Percentiles rank a stretch among this genome's conserved stretches.
Conservation (phyloP, 2,329 filamentous ascomycete genomes). For the Alternaria angustiovoidea region DNA sequence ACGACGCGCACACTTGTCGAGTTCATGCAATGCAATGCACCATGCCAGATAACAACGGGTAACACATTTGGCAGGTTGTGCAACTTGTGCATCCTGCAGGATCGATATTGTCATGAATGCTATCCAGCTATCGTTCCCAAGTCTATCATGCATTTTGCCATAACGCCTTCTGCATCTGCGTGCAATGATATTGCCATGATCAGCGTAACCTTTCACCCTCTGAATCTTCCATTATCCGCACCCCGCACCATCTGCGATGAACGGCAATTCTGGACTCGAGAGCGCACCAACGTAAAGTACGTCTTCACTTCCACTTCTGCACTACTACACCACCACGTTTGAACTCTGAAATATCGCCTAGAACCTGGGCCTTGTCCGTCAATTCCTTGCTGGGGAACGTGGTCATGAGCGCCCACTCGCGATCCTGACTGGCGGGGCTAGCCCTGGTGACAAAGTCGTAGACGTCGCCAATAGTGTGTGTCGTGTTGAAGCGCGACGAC, state of each 20-base stretch:
- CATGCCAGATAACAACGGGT: constrained; percentile 3
- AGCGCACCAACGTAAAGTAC: constrained; percentile 1
- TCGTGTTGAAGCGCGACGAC: constrained; percentile 82
- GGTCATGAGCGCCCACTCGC: constrained; percentile 79
- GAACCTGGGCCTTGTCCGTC: constrained; percentile 65
- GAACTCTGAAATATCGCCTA: constrained; percentile 59
- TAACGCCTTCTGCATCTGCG: neutral
- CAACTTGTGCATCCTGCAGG: constrained; percentile 11
- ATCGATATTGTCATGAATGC: constrained; percentile 4
- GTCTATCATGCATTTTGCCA: constrained; percentile 6
- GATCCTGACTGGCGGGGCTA: constrained; percentile 62
- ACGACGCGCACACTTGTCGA: constrained; percentile 1
- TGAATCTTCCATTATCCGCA: neutral
- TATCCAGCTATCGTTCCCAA: constrained; percentile 1
- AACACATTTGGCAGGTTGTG: constrained; percentile 9
- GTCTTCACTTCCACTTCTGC: constrained; percentile 60
- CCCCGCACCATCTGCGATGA: neutral
- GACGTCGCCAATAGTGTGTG: constrained; percentile 78
- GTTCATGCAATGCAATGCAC: constrained; percentile 13
- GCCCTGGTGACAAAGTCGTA: constrained; percentile 77
- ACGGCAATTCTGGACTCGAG: neutral
- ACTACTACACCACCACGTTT: constrained; percentile 64
- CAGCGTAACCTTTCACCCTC: neutral
- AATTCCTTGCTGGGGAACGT: constrained; percentile 86
- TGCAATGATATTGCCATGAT: neutral